Base-by-base conservation (phyloP, 352 stramenopile genomes). In the Elongisporangium undulatum region DNA sequence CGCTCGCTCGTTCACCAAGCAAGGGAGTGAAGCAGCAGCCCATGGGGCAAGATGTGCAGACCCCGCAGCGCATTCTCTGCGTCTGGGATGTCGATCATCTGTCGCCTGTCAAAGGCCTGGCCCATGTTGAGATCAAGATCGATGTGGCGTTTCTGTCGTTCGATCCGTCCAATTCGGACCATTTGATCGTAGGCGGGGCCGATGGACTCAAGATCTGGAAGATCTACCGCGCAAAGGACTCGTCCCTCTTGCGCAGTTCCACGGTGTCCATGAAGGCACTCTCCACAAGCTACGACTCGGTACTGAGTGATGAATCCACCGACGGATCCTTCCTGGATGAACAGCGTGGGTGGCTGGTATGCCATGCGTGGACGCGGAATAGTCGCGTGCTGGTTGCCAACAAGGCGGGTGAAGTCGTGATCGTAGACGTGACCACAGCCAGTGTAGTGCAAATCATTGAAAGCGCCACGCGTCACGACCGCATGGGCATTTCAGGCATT, bases 131-230 rank as follows among this genome's bases (percentile, higher is more conserved):
- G 2, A 51, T 85, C 10, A 29, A 56, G 4, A 62, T 72, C 15
- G 63, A 75, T 52, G 59, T 70, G 16, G 34, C 58, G 9, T 91
- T 92, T 41, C 66, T 80, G 34, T 90, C 84, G n/a, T 94, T 94
- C 45, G 75, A 92, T 57, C 84, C 84, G 45, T 59, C 60, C 16
- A 86, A 84, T 50, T 19, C 67, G 1, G 70, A 91, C 29, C 69
- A 78, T n/a, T 79, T 94, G 12, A 51, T 94, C 4, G 54, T 92
- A 0, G 86, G 81, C 20, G 80, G 80, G 3, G 72, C 77, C 39
- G 77, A 82, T 29, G 79, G 80, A 5, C 67, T 95, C 9, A 68
- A 85, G 21, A 59, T 92, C 58, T 95, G 75, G 77, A 90, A 87
- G 61, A 62, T 90, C 26, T 90, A 85, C 69, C 71, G 68, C 55